Base-by-base conservation (phyloP, 495 filamentous ascomycete genomes). In the Rostrohypoxylon terebratum region DNA sequence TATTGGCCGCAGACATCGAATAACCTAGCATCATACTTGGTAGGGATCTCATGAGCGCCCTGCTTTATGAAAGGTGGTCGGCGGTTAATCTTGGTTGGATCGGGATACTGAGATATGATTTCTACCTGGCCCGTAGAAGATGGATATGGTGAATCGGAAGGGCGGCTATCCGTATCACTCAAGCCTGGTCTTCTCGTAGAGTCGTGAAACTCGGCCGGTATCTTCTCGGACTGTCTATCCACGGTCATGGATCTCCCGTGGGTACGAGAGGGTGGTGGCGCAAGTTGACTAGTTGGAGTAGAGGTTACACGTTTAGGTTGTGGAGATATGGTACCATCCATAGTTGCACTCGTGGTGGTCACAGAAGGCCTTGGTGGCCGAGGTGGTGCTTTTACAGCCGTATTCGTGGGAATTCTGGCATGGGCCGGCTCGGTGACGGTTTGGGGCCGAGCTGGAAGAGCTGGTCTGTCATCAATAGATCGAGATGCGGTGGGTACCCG, bases 1-100 rank as follows among this genome's bases (percentile, higher is more conserved):
- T 92, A 91, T 68, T 93, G 90, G 11, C 95, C 96, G 77, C 92
- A 97, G 40, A 96, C 90, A 66, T 93, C 94, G 77, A 97, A 89
- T 34, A 94, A 82, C 16, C 92, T 89, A 7, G 93, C 92, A 69
- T 98, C 95, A 74, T 87, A 93, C 89, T 91, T 91, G 1, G 92
- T 94, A n/a, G 82, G 77, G 58, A 99, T 97, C 68, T 94, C 90
- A 18, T 81, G 85, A 1, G 87, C 87, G 0, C 92, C 91, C 23
- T 88, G 83, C 76, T 87, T 90, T 68, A 91, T 88, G 65, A 86
- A 83, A 0, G 96, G 96, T 45, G 92, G 92, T 31, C 94, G 89
- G 44, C 96, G 87, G 75, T 97, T 98, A 0, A 93, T 89, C 70
- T 89, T 87, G 1, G 94, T 95, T 0, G 92, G 83, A 81, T 98